Evolutionary conservation across 2,329 filamentous ascomycete species (phyloP).

Genomic region (Ilyonectria sp.): DNA sequence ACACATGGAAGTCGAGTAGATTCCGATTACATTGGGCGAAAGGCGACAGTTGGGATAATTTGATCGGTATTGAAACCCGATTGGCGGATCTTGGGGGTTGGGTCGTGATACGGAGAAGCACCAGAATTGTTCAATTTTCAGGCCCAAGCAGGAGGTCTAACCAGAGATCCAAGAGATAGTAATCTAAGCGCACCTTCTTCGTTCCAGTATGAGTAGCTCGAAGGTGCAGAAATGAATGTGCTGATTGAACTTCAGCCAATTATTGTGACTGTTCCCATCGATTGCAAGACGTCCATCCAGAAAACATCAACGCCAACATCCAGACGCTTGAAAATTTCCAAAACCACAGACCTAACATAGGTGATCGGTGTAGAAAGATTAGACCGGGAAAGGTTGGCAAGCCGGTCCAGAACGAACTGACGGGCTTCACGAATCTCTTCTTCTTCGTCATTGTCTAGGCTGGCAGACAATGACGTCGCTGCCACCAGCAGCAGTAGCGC

Average conservation of each 20-base stretch:
- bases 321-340: slow-evolving; percentile 11
- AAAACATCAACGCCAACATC: slow-evolving; percentile 11
- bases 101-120: too few relatives aligned
- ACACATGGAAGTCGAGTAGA: too few relatives aligned
- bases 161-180: too few relatives aligned
- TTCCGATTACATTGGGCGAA: too few relatives aligned
- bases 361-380: slow-evolving; percentile 2
- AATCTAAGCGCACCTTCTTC: too few relatives aligned
- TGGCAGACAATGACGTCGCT: background rate
- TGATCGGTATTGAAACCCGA: too few relatives aligned
- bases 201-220: too few relatives aligned
- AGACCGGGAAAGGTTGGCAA: background rate
- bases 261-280: slow-evolving; percentile 1
- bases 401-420: slow-evolving; percentile 8
- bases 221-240: background rate
- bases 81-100: too few relatives aligned
- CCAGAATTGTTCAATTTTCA: too few relatives aligned
- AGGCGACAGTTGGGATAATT: too few relatives aligned
- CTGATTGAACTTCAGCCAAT: background rate
- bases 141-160: too few relatives aligned
- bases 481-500: slow-evolving; percentile 7
- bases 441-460: slow-evolving; percentile 2
- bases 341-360: slow-evolving; percentile 7
- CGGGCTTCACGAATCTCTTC: background rate
- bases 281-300: slow-evolving; percentile 10